Evolutionary conservation across 805 yeast species (phyloP).

Genomic region (Saturnispora kantuleensis): DNA sequence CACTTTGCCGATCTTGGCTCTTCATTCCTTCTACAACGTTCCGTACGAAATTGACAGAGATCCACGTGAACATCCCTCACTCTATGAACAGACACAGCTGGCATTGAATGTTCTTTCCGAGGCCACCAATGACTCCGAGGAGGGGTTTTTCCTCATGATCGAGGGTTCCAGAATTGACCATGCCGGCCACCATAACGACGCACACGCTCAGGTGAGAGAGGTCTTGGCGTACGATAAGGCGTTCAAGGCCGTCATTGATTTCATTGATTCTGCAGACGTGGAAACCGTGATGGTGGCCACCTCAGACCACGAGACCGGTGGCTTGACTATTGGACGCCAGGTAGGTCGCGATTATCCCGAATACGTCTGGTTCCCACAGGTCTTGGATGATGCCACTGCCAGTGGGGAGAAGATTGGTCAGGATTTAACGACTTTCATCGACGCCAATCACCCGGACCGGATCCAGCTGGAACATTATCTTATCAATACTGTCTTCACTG

Average conservation of each 20-base stretch:
- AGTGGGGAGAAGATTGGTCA: constrained; percentile 59
- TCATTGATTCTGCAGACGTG: constrained; percentile 54
- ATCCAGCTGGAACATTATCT: constrained; percentile 35
- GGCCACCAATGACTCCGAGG: constrained; percentile 61
- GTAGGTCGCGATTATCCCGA: constrained; percentile 63
- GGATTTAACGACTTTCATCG: constrained; percentile 7
- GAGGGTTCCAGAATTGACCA: constrained; percentile 95
- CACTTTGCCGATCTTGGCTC: constrained; percentile 65
- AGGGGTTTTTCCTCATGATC: constrained; percentile 77
- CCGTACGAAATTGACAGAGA: constrained; percentile 80
- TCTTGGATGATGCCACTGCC: constrained; percentile 55
- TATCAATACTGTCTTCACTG: constrained; percentile 41
- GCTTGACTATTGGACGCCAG: constrained; percentile 81
- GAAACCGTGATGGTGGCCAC: constrained; percentile 77
- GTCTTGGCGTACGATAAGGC: constrained; percentile 82
- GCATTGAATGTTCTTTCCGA: constrained; percentile 61
- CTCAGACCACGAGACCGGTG: constrained; percentile 96
- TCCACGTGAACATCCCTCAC: constrained; percentile 52
- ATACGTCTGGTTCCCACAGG: constrained; percentile 80
- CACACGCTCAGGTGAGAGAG: constrained; percentile 90
- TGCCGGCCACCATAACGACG: constrained; percentile 90
- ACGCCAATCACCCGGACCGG: constrained; percentile 1
- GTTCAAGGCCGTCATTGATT: constrained; percentile 62
- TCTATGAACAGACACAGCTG: constrained; percentile 66
- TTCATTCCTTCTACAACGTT: constrained; percentile 67